Conservation (phyloP, 2,329 filamentous ascomycete genomes). For the Cercospora berteroae region DNA sequence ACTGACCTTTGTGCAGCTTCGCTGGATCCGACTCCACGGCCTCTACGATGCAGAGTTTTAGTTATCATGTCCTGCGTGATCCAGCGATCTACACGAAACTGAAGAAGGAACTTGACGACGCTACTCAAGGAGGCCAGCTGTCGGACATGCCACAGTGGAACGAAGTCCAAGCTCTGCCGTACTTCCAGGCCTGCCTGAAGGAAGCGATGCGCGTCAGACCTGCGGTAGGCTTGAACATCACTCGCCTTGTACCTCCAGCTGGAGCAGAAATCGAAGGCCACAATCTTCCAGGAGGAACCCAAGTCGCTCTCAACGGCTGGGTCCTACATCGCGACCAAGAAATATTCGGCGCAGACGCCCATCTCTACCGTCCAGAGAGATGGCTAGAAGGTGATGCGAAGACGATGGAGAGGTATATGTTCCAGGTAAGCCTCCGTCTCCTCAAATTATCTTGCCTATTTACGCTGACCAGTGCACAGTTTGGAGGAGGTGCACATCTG, state of each 20-base stretch:
- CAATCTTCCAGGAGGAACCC: conserved; percentile 53
- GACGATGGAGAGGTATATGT: conserved; percentile 58
- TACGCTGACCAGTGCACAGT: conserved; percentile 22
- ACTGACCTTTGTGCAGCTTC: conserved; percentile 33
- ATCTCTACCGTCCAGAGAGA: conserved; percentile 24
- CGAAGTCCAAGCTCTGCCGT: conserved; percentile 51
- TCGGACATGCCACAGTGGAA: conserved; percentile 32
- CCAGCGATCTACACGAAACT: conserved; percentile 50
- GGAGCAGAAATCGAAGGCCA: conserved; percentile 54
- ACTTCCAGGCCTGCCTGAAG: conserved; percentile 58
- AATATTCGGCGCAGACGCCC: conserved; percentile 29
- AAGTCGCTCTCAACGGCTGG: conserved; percentile 56
- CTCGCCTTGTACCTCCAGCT: conserved; percentile 51
- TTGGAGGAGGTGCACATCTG: conserved; percentile 28
- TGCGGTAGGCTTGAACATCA: conserved; percentile 57
- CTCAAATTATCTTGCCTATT: too few species aligned
- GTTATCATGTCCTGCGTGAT: conserved; percentile 51
- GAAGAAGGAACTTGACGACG: conserved; percentile 40
- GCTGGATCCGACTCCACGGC: conserved; percentile 62
- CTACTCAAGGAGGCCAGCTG: conserved; percentile 24
- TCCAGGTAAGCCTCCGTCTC: conserved; percentile 47
- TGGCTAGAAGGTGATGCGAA: conserved; percentile 34
- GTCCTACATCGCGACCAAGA: conserved; percentile 49
- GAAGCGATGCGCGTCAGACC: conserved; percentile 58
- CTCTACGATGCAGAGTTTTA: conserved; percentile 59